These are phyloP conservation scores for Quillaja saponaria DNA, from an alignment of 306 rosid genomes.

Conservation along the genomic window DNA sequence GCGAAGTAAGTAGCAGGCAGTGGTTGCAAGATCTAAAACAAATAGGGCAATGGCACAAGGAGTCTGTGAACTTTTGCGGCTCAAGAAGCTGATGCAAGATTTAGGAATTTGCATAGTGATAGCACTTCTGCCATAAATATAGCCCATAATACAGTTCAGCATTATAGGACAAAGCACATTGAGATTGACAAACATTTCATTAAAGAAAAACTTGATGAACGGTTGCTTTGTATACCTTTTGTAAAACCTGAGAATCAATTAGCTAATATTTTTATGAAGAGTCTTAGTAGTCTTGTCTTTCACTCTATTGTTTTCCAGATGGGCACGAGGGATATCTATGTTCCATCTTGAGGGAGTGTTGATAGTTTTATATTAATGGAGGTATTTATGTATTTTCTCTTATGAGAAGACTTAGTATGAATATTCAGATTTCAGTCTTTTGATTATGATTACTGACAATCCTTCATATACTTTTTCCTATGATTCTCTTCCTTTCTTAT, in stretches of 20 bases:
- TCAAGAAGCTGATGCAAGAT: background rate
- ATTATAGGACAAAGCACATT: background rate
- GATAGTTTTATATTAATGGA: too few species aligned
- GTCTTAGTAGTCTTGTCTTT: background rate
- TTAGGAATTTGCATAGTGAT: background rate
- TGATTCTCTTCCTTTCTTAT: too few species aligned
- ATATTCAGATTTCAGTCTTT: too few species aligned
- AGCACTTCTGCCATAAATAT: background rate
- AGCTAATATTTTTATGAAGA: background rate
- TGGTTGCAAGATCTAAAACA: background rate
- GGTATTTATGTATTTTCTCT: too few species aligned
- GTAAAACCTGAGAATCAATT: background rate
- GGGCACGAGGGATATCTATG: too few species aligned
- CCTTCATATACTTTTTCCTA: too few species aligned
- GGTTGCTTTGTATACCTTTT: background rate
- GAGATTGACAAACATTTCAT: background rate
- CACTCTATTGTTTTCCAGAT: too few species aligned
- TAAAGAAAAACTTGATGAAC: background rate
- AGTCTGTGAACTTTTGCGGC: background rate
- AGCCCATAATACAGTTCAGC: background rate
- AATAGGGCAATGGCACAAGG: background rate
- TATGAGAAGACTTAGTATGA: too few species aligned
- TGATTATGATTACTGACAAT: too few species aligned
- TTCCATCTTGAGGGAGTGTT: too few species aligned
- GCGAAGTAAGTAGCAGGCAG: background rate